Evolutionary conservation across 1,139 yeast genomes (phyloP).

Genomic region (Zygosaccharomyces pseudobailii): DNA sequence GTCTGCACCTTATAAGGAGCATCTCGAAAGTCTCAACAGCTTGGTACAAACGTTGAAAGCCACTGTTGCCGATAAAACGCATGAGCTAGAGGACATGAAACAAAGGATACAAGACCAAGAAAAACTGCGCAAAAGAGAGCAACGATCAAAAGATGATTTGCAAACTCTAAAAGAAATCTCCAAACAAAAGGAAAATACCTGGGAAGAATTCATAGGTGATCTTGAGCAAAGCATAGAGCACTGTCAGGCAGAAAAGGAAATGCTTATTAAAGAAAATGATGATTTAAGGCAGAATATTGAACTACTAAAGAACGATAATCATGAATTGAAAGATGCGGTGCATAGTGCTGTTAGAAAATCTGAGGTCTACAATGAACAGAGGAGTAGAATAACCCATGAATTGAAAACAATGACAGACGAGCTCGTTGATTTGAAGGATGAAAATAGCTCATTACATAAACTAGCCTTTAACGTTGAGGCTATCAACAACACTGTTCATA

Average conservation of each 20-base stretch:
- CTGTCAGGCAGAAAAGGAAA: conserved; percentile 27
- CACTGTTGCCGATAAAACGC: conserved; percentile 18
- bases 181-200: conserved; percentile 31
- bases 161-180: conserved; percentile 17
- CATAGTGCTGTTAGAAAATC: conserved; percentile 46
- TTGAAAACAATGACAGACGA: conserved; percentile 39
- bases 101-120: conserved; percentile 21
- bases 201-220: conserved; percentile 38
- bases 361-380: conserved; percentile 46
- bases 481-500: conserved; percentile 5
- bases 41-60: conserved; percentile 15
- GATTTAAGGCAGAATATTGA: conserved; percentile 32
- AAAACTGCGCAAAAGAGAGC: conserved; percentile 16
- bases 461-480: conserved; percentile 35
- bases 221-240: conserved; percentile 34
- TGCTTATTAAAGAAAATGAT: conserved; percentile 18
- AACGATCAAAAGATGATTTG: conserved; percentile 17
- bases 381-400: conserved; percentile 42
- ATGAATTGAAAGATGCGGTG: conserved; percentile 21
- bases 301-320: conserved; percentile 35
- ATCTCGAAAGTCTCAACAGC: conserved; percentile 17
- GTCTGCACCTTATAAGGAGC: conserved; percentile 19
- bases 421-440: conserved; percentile 34
- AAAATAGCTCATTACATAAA: conserved; percentile 32
- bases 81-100: conserved; percentile 23